Base-by-base conservation (phyloP, 305 asterid species). In the Solanum chacoense region DNA sequence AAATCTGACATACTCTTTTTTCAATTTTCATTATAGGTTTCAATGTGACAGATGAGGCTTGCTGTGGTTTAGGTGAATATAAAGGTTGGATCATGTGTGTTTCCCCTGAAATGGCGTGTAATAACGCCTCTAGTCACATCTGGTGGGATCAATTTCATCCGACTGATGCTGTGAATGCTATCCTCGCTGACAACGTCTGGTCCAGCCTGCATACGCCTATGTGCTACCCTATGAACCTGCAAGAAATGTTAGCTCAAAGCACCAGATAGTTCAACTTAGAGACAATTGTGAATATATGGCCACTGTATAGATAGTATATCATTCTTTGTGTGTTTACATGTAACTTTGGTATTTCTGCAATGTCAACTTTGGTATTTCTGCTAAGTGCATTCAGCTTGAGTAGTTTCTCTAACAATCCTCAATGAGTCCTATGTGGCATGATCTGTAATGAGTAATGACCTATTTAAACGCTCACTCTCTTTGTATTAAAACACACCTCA, bases 71-170 rank as follows among this genome's bases (percentile, higher is more conserved):
- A 32, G 99, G 99, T 85, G 92, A 88, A 88, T 95, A 95, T 26
- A 90, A 86, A 86, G 99, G 98, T 72, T 92, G 94, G 95, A 86
- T 95, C 13, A 88, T 93, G 89, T 96, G 99, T 91, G 91, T 97
- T 80, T 90, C 98, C 37, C 90, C 99, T 38, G 96, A 95, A 65
- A 96, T 97, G 99, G 98, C 98, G 14, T 97, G 99, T 87, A 77
- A 26, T 16, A 93, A 95, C 85, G 97, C 99, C 32, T 90, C 97
- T 7, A 90, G 89, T 55, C 97, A 97, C 88, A 86, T 96, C 8
- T 96, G 98, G 98, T 96, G 99, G 99, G 99, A 97, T 40, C 99
- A 97, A 87, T 97, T 96, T 90, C 99, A 97, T 88, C 99, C 98
- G 2, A 96, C 99, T 7, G 96, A 92, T 74, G 94, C 97, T 20